A percentile compares a stretch with the other conserved stretches of the same genome.
These are phyloP conservation scores for Zymoseptoria tritici DNA, from an alignment of 2,329 filamentous ascomycete species.

Conservation along the genomic window DNA sequence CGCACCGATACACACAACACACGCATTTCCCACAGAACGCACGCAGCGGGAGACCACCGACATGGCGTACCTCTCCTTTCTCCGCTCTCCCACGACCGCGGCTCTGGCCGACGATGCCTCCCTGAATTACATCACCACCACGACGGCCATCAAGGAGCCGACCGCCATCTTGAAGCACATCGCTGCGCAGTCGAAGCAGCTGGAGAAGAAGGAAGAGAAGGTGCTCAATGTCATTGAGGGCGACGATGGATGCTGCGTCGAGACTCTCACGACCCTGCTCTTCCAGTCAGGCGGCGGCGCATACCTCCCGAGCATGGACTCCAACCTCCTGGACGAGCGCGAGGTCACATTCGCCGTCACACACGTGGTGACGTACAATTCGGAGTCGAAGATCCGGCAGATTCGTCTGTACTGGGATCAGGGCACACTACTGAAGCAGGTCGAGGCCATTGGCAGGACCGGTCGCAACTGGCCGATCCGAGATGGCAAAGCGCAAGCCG, in stretches of 20 bases:
- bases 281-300: constrained; percentile 74
- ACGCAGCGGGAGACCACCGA: neutral
- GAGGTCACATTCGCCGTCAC: constrained; percentile 75
- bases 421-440: constrained; percentile 80
- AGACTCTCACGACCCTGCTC: constrained; percentile 75
- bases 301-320: constrained; percentile 82
- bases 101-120: constrained; percentile 40
- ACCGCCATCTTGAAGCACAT: constrained; percentile 79
- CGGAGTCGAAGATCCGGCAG: constrained; percentile 68
- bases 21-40: neutral
- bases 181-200: constrained; percentile 58
- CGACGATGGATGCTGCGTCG: constrained; percentile 59
- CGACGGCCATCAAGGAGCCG: constrained; percentile 63
- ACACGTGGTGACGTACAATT: constrained; percentile 82
- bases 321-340: constrained; percentile 86
- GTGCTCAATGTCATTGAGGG: constrained; percentile 68
- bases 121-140: constrained; percentile 80
- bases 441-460: constrained; percentile 85
- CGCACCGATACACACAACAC: neutral
- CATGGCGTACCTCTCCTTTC: constrained; percentile 37
- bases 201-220: constrained; percentile 77
- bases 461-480: constrained; percentile 93
- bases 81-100: constrained; percentile 36
- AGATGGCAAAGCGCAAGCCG: constrained; percentile 76
- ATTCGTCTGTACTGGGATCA: constrained; percentile 95